Evolutionary conservation across 306 rosid species (phyloP), one percentile per base, ranked within the genome.

Genomic region (Quercus gilva): DNA sequence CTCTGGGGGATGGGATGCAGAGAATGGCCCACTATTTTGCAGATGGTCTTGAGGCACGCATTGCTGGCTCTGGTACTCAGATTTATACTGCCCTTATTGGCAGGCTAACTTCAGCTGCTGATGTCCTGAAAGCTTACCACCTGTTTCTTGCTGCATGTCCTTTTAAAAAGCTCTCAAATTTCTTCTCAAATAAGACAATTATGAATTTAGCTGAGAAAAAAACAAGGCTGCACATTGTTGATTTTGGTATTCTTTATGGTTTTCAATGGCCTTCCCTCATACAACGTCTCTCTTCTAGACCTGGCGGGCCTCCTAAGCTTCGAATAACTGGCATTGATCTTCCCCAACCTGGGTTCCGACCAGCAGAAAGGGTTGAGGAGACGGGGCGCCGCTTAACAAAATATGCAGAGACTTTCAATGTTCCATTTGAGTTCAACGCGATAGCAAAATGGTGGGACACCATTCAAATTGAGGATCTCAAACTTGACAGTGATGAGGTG

Each of bases 361-460:
- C 88, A 9, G 85, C 80, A 52, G 77, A 68, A 74, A 77, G 82
- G 82, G 82, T 80, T 31, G 84, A 71, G 70, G 87, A 84, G 81
- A 84, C 87, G 0, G 87, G 87, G 20, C 71, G 31, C 18, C 84
- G 85, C 56, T 63, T 84, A 70, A 72, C 83, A 74, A 74, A 43
- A 55, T 81, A 81, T 74, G 83, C 85, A 1, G 68, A 81, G 60
- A 81, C 84, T 74, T 81, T 74, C 49, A 78, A 70, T 31, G 85
- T 85, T 70, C 83, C 83, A 26, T 85, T 85, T 78, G 80, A 74
- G 69, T 81, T 85, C 85, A 81, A 74, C 2, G 88, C 85, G 0
- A 85, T 78, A 81, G 88, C 88, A 59, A 77, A 85, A 71, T 74
- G 78, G 69, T 85, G 83, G 88, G 85, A 81, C 71, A 85, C 83